phyloP scores from a whole-genome alignment of 116 monocot species.

The Posidonia oceanica region DNA sequence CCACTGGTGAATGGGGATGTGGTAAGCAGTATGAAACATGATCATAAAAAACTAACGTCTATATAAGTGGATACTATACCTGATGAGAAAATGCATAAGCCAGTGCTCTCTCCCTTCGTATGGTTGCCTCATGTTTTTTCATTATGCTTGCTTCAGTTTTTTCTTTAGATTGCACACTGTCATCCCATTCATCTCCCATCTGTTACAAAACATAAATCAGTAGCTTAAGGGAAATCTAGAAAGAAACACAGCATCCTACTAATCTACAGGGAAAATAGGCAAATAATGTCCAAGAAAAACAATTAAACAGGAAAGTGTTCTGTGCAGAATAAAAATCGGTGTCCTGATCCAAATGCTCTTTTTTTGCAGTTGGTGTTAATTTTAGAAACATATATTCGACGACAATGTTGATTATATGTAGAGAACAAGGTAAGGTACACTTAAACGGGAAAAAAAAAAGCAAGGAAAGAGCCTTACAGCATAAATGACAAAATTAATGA shows the following conservation, averaged over 20 bases:
- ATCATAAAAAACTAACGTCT: not conserved
- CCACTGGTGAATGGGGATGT: slow-evolving; percentile 8
- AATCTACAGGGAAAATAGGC: not conserved
- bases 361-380: not conserved
- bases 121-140: slow-evolving; percentile 71
- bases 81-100: slow-evolving; percentile 95
- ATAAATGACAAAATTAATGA: no score
- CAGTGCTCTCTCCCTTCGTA: slow-evolving; percentile 78
- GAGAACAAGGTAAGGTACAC: not conserved
- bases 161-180: slow-evolving; percentile 72
- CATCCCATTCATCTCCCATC: slow-evolving; percentile 84
- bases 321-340: not conserved
- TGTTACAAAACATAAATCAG: slow-evolving; percentile 14
- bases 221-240: not conserved
- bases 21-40: not conserved
- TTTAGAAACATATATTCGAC: not conserved
- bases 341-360: not conserved
- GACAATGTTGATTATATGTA: not conserved
- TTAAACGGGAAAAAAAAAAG: not conserved
- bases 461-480: not conserved
- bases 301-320: not conserved
- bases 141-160: slow-evolving; percentile 54
- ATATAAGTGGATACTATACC: slow-evolving; percentile 20
- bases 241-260: not conserved
- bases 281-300: not conserved